These are phyloP conservation scores for Pyricularia sp. DNA, from an alignment of 2,329 filamentous ascomycete species.

Conservation along the genomic window DNA sequence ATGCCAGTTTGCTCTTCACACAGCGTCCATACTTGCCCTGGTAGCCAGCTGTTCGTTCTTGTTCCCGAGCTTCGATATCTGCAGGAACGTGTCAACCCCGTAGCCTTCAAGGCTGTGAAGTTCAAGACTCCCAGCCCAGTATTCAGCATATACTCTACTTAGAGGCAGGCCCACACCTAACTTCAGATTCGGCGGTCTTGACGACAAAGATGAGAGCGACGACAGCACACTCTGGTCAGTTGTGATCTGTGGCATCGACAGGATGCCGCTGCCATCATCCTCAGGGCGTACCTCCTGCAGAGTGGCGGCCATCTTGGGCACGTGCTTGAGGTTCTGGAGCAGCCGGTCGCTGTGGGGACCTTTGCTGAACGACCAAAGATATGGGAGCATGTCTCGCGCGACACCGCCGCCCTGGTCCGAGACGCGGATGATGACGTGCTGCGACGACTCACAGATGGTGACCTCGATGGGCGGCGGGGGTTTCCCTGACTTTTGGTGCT, in stretches of 20 bases:
- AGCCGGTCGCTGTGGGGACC: constrained; percentile 70
- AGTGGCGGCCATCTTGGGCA: constrained; percentile 87
- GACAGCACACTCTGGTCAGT: constrained; percentile 29
- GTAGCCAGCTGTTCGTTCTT: constrained; percentile 92
- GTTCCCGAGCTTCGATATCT: constrained; percentile 93
- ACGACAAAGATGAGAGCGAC: constrained; percentile 72
- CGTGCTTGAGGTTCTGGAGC: constrained; percentile 75
- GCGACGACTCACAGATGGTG: constrained; percentile 83
- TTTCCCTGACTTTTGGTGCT: constrained; percentile 2
- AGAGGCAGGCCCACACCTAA: constrained; percentile 91
- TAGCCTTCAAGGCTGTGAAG: constrained; percentile 92
- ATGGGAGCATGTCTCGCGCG: constrained; percentile 71
- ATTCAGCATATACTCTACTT: constrained; percentile 91
- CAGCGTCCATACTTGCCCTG: constrained; percentile 66
- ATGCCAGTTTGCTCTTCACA: constrained; percentile 33
- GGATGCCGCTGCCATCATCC: constrained; percentile 14
- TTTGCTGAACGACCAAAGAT: constrained; percentile 96
- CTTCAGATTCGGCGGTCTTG: constrained; percentile 74
- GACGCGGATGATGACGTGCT: constrained; percentile 93
- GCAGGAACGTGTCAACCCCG: constrained; percentile 89
- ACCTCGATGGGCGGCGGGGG: constrained; percentile 79
- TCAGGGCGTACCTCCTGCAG: constrained; percentile 70
- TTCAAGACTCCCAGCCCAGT: constrained; percentile 91
- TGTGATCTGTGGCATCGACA: constrained; percentile 11
- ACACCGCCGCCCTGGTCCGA: constrained; percentile 94